Evolutionary conservation across 73 alveolate species (phyloP), one percentile per base, ranked within the genome.

Genomic region (Paraurostyla sp.): DNA sequence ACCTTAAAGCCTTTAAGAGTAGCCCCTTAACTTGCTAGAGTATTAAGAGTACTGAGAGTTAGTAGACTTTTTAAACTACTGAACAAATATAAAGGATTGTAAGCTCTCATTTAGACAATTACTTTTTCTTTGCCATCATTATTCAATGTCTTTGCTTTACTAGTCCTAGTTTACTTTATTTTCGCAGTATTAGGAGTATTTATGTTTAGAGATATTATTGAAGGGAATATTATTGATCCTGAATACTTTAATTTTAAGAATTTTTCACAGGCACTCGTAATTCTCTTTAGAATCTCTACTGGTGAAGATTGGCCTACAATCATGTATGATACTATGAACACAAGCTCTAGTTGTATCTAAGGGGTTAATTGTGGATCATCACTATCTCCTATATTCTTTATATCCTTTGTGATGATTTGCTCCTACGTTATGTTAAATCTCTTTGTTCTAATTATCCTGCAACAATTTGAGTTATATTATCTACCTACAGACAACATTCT

Each of bases 241-340:
- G 84, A 68, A 49, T 93, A 92, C 62, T 78, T 52, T 81, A 97
- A 97, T 80, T 94, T 97, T 65, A 71, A 51, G 33, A 96, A 97
- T 76, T 97, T 97, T 87, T 89, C 91, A 45, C 38, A 82, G 48
- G 97, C 98, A 2, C 73, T 97, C 54, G 46, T 97, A 0, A 62
- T 93, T 20, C 93, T 97, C 9, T 94, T 95, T 38, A 59, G 99
- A 56, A 56, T 91, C 20, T 93, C 99, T 0, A 97, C 99, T 29
- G 99, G 99, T 29, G 99, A 97, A 90, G 94, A 95, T 85, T 97
- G 98, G 98, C 83, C 89, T 54, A 63, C 78, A 40, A 68, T 96
- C 3, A 96, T 97, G 99, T 92, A 76, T 45, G 97, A 95, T 32
- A 51, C 85, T 23, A 82, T 87, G 91, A 62, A 87, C 73, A 50